These are phyloP conservation scores for Pulveroboletus sp. DNA, from an alignment of 768 basidiomycete species.

Conservation along the genomic window DNA sequence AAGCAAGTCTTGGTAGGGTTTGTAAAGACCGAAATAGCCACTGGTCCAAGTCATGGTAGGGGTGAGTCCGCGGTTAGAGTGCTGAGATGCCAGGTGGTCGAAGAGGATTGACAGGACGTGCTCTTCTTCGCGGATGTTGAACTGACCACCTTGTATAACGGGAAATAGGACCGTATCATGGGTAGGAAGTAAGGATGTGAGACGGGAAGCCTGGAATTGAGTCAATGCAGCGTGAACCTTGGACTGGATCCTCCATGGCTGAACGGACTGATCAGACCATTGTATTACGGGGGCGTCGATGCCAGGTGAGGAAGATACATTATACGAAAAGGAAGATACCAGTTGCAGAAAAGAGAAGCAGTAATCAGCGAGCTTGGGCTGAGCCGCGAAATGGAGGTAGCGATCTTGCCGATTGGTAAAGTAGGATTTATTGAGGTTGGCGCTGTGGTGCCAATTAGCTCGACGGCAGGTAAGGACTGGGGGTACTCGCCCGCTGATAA, in stretches of 20 bases:
- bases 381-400: conserved; percentile 68
- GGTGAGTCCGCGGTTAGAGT: conserved; percentile 12
- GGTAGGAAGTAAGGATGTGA: conserved; percentile 2
- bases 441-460: conserved; percentile 43
- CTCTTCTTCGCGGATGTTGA: conserved; percentile 85
- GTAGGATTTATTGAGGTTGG: conserved; percentile 89
- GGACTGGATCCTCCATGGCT: conserved; percentile 66
- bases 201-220: conserved; percentile 51
- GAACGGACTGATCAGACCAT: conserved; percentile 62
- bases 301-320: conserved; percentile 29
- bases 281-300: conserved; percentile 47
- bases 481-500: conserved; percentile 79
- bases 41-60: conserved; percentile 81
- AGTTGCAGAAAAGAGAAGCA: conserved; percentile 73
- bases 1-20: conserved; percentile 69
- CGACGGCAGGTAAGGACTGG: background rate
- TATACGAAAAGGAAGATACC: conserved; percentile 69
- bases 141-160: conserved; percentile 85
- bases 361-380: conserved; percentile 70
- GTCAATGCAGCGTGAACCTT: conserved; percentile 54
- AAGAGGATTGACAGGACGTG: conserved; percentile 54
- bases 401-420: conserved; percentile 95
- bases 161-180: conserved; percentile 63
- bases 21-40: conserved; percentile 90
- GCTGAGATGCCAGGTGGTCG: conserved; percentile 34